phyloP scores from a whole-genome alignment of 2,329 filamentous ascomycete genomes.

The Aureobasidium sp. region DNA sequence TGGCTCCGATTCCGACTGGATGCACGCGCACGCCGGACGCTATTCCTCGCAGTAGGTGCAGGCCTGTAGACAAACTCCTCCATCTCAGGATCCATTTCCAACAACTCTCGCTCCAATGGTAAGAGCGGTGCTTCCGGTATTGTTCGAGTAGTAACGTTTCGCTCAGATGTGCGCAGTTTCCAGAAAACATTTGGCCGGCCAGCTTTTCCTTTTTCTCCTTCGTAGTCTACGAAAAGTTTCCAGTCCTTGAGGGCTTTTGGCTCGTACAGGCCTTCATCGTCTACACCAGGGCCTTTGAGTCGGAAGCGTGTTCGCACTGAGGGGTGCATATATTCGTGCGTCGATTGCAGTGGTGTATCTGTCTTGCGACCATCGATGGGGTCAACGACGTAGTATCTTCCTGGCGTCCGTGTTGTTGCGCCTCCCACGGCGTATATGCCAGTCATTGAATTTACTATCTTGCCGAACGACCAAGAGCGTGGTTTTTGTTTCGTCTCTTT shows the following conservation, averaged over 20 bases:
- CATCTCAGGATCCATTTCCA: constrained; percentile 31
- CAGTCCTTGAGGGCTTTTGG: constrained; percentile 36
- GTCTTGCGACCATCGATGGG: constrained; percentile 34
- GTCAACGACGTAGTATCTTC: constrained; percentile 37
- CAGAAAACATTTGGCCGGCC: constrained; percentile 33
- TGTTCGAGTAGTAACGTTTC: constrained; percentile 28
- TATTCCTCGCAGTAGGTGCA: constrained; percentile 4
- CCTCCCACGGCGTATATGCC: constrained; percentile 42
- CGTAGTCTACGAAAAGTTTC: constrained; percentile 38
- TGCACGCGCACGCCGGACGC: neutral
- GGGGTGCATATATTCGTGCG: constrained; percentile 45
- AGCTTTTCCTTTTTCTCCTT: constrained; percentile 24
- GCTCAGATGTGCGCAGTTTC: constrained; percentile 29
- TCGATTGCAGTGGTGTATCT: constrained; percentile 36
- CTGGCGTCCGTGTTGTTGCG: constrained; percentile 36
- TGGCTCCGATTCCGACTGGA: neutral
- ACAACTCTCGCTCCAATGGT: constrained; percentile 35
- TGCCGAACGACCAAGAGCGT: constrained; percentile 41
- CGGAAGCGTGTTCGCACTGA: constrained; percentile 37
- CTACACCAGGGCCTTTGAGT: constrained; percentile 37
- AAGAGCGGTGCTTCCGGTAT: constrained; percentile 38
- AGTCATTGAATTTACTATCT: constrained; percentile 36
- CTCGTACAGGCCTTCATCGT: constrained; percentile 38
- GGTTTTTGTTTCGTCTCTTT: constrained; percentile 29
- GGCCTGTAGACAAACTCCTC: constrained; percentile 30